Conservation (phyloP, 139 green algal genomes). For the Chlorella sorokiniana region DNA sequence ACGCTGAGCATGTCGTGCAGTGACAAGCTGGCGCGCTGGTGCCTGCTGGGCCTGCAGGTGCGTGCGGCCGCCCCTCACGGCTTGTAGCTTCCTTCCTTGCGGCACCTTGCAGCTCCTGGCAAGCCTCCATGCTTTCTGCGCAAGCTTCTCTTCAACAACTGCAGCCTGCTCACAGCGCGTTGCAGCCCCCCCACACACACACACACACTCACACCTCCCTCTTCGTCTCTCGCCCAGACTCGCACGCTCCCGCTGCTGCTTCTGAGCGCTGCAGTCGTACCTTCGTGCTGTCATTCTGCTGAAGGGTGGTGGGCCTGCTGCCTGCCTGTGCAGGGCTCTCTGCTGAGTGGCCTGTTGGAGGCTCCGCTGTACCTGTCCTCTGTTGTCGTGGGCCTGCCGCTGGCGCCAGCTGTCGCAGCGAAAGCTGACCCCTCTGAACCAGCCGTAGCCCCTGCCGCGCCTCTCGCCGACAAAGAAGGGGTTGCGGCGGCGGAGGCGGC, state of each 20-base stretch:
- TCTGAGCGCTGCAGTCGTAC: background rate
- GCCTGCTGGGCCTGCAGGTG: conserved; percentile 76
- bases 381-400: conserved; percentile 50
- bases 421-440: background rate
- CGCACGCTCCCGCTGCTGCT: background rate
- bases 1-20: conserved; percentile 94
- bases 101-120: background rate
- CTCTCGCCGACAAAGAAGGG: background rate
- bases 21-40: conserved; percentile 94
- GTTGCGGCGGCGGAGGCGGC: background rate
- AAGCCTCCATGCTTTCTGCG: too few species aligned
- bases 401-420: background rate
- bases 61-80: background rate
- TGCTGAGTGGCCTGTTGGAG: conserved; percentile 67
- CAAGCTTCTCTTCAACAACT: too few species aligned
- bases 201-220: too few species aligned
- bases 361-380: conserved; percentile 64
- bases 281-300: background rate
- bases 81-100: background rate
- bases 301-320: background rate
- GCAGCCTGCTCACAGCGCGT: too few species aligned
- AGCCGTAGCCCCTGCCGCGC: background rate
- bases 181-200: too few species aligned
- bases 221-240: too few species aligned
- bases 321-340: conserved; percentile 50